A percentile compares a stretch with the other conserved stretches of the same genome.
phyloP scores from a whole-genome alignment of 306 rosid genomes.

The Acacia crassicarpa region DNA sequence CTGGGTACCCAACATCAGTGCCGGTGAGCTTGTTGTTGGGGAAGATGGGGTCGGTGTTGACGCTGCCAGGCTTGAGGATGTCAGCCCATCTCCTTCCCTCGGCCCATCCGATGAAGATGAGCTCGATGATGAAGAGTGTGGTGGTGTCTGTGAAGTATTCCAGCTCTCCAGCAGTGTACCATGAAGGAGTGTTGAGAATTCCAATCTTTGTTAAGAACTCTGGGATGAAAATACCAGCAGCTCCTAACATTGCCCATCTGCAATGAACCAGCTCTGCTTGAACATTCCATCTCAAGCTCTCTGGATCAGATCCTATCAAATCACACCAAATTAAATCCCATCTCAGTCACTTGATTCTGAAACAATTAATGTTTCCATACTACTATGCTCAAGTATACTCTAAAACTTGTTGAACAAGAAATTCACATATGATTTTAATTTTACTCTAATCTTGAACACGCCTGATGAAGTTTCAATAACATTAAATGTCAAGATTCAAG shows the following conservation, averaged over 20 bases:
- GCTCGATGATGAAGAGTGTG: conserved; percentile 64
- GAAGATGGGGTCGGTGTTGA: conserved; percentile 76
- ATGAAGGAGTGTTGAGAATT: conserved; percentile 65
- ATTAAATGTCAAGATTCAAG: neutral
- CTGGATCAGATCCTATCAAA: conserved; percentile 66
- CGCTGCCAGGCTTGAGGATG: conserved; percentile 66
- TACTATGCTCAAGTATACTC: neutral
- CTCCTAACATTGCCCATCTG: conserved; percentile 83
- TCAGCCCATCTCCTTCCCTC: conserved; percentile 83
- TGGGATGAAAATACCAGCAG: conserved; percentile 79
- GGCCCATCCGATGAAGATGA: conserved; percentile 73
- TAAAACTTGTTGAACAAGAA: neutral
- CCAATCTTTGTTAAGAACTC: conserved; percentile 74
- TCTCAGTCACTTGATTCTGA: neutral
- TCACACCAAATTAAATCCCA: neutral
- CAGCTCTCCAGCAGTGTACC: conserved; percentile 71
- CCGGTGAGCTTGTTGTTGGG: conserved; percentile 86
- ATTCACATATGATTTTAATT: neutral
- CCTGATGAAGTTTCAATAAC: neutral
- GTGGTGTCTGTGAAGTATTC: conserved; percentile 80
- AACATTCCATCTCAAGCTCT: conserved; percentile 63
- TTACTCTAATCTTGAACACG: neutral
- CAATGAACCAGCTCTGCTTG: conserved; percentile 74
- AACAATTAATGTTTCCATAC: neutral
- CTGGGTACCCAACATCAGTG: conserved; percentile 74